Percentiles rank a stretch among this genome's conserved stretches.
Evolutionary conservation across 768 basidiomycete genomes (phyloP).

Genomic region (Trametopsis cervina): DNA sequence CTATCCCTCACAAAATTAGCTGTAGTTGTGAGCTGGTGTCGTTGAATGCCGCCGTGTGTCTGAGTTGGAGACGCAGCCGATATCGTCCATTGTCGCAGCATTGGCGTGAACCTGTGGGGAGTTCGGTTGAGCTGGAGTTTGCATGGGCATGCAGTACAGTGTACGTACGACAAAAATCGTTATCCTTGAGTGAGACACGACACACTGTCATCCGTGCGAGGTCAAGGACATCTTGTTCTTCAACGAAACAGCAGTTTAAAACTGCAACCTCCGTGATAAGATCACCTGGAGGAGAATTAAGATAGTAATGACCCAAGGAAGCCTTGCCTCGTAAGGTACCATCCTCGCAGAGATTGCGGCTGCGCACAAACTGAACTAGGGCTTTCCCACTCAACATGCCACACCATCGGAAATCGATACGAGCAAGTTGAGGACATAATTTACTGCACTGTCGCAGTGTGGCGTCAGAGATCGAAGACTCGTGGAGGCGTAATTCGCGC

Average conservation of each 20-base stretch:
- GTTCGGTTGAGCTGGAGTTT: conserved; percentile 6
- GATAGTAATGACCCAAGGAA: neutral
- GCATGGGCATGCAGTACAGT: neutral
- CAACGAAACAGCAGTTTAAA: conserved; percentile 52
- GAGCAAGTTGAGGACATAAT: conserved; percentile 39
- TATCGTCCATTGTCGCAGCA: conserved; percentile 55
- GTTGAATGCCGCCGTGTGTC: conserved; percentile 23
- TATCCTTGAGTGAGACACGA: conserved; percentile 35
- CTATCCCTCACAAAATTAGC: neutral
- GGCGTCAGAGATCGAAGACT: conserved; percentile 47
- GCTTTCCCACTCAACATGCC: conserved; percentile 43
- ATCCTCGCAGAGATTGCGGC: conserved; percentile 19
- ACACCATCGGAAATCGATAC: conserved; percentile 56
- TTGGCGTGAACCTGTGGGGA: conserved; percentile 32
- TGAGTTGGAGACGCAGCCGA: conserved; percentile 40
- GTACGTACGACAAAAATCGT: conserved; percentile 55
- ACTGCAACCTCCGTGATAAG: conserved; percentile 39
- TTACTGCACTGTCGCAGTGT: conserved; percentile 32
- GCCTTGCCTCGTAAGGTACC: neutral
- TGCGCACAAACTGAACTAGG: conserved; percentile 42
- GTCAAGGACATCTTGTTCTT: conserved; percentile 45
- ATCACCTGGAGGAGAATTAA: neutral
- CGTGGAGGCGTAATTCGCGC: conserved; percentile 46
- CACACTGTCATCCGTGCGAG: conserved; percentile 42
- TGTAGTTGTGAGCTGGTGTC: neutral